Conservation (phyloP, 495 filamentous ascomycete species). For the Lepraria neglecta region DNA sequence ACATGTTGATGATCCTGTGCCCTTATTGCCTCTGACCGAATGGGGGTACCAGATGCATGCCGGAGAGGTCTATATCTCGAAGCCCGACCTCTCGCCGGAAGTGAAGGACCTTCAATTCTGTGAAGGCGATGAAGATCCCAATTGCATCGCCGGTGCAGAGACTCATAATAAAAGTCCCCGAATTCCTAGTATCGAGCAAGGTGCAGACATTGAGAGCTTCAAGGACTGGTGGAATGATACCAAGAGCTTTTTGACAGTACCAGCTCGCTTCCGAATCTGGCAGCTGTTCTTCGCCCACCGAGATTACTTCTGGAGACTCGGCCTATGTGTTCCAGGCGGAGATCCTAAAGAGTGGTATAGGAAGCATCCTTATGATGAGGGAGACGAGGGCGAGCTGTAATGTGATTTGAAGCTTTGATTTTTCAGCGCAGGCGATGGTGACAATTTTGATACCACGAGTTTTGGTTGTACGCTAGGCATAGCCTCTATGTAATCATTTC, state of each 20-base stretch:
- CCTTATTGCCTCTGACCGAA: conserved; percentile 73
- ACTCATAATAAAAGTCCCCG: conserved; percentile 20
- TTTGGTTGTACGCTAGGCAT: neutral
- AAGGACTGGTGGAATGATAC: conserved; percentile 23
- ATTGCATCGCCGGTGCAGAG: conserved; percentile 60
- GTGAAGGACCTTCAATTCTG: conserved; percentile 65
- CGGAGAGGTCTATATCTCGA: conserved; percentile 80
- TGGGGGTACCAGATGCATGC: conserved; percentile 84
- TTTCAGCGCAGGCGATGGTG: conserved; percentile 21
- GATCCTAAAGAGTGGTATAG: conserved; percentile 63
- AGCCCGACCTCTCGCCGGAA: conserved; percentile 57
- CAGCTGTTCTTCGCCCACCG: conserved; percentile 90
- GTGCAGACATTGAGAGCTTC: conserved; percentile 26
- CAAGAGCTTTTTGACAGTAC: conserved; percentile 44
- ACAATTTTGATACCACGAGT: neutral
- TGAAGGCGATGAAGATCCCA: conserved; percentile 58
- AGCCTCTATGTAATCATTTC: neutral
- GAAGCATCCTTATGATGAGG: conserved; percentile 30
- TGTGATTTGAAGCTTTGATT: neutral
- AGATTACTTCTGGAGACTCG: conserved; percentile 93
- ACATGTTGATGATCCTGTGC: conserved; percentile 81
- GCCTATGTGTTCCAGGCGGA: conserved; percentile 80
- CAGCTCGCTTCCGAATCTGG: conserved; percentile 67
- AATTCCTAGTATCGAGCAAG: conserved; percentile 25
- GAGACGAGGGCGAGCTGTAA: conserved; percentile 7